Evolutionary conservation across 371 early-diverging fungal genomes (phyloP).

Genomic region (Mortierella sp.): DNA sequence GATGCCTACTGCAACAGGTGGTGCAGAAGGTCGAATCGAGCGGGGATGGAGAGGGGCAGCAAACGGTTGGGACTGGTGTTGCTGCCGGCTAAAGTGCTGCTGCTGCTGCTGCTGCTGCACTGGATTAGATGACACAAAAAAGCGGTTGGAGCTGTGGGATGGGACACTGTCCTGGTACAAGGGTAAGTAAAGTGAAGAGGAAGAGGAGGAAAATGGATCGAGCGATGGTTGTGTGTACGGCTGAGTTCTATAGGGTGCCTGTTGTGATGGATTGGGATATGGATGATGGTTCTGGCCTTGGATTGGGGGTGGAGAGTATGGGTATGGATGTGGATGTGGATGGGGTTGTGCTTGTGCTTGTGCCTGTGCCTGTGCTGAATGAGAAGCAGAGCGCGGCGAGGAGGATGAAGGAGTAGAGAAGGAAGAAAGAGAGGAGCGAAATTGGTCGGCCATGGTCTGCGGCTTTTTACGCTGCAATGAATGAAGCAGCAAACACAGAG

Average conservation of each 20-base stretch:
- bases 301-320: too few relatives aligned
- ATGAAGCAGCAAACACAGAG: too few relatives aligned
- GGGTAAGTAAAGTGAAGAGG: neutral
- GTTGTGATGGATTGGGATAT: constrained; percentile 6
- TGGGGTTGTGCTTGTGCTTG: neutral
- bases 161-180: neutral
- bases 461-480: too few relatives aligned
- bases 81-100: too few relatives aligned
- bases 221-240: neutral
- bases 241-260: neutral
- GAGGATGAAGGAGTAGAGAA: neutral
- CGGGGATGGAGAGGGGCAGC: neutral
- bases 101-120: constrained; percentile 1
- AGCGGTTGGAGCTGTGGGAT: constrained; percentile 3
- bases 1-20: too few relatives aligned
- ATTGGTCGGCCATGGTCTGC: too few relatives aligned
- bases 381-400: neutral
- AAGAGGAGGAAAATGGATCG: neutral
- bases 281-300: neutral
- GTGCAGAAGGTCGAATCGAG: neutral
- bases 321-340: neutral
- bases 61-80: neutral
- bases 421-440: neutral
- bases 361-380: neutral
- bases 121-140: constrained; percentile 4